Evolutionary conservation across 2,329 filamentous ascomycete genomes (phyloP).

Genomic region (Rasamsonia emersonii): DNA sequence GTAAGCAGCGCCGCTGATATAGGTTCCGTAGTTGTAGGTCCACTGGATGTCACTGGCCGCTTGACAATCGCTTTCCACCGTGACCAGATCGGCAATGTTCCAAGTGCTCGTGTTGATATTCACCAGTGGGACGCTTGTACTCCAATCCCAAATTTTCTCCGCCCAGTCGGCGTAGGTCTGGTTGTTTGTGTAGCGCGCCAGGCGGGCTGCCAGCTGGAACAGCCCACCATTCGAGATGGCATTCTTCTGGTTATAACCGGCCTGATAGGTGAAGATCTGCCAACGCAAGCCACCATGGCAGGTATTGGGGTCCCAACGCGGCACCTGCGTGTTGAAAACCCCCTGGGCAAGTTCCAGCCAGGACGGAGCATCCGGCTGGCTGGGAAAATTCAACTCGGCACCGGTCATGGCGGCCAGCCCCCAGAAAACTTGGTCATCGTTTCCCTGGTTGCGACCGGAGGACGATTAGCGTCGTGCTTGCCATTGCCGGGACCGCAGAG

Average conservation of each 20-base stretch:
- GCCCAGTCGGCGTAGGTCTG: conserved; percentile 69
- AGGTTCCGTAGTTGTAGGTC: conserved; percentile 50
- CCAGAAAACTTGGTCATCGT: conserved; percentile 63
- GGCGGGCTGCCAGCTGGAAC: conserved; percentile 50
- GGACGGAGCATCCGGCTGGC: conserved; percentile 52
- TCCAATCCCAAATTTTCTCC: conserved; percentile 54
- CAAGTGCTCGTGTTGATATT: conserved; percentile 41
- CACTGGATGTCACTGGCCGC: conserved; percentile 46
- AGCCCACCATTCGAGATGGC: conserved; percentile 45
- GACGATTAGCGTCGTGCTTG: neutral
- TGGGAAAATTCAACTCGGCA: conserved; percentile 65
- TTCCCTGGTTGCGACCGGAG: conserved; percentile 19
- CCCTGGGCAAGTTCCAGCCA: conserved; percentile 74
- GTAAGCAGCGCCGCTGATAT: conserved; percentile 46
- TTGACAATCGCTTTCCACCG: conserved; percentile 43
- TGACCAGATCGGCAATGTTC: conserved; percentile 36
- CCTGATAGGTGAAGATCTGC: conserved; percentile 70
- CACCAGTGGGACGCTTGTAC: conserved; percentile 41
- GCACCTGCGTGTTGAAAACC: conserved; percentile 69
- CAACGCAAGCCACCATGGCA: conserved; percentile 71
- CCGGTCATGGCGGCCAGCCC: conserved; percentile 67
- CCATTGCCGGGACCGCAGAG: conserved; percentile 15
- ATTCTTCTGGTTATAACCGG: conserved; percentile 51
- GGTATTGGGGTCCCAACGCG: conserved; percentile 55
- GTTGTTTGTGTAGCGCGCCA: conserved; percentile 68